These are phyloP conservation scores for Zostera marina DNA, from an alignment of 116 monocot genomes.

Conservation along the genomic window DNA sequence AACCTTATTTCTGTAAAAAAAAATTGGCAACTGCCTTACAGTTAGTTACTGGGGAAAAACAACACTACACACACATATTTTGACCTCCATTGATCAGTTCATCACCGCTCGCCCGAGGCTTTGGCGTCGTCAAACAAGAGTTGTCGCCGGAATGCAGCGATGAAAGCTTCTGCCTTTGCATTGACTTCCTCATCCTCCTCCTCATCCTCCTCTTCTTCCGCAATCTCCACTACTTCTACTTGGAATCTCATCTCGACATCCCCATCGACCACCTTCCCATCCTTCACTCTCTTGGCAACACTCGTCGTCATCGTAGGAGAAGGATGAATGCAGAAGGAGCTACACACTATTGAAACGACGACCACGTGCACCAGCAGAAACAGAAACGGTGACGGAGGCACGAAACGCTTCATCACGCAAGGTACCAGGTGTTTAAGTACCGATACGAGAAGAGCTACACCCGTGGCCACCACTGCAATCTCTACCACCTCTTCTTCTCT, in stretches of 20 bases:
- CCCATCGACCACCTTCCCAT: background rate
- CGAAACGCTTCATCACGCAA: conserved; percentile 5
- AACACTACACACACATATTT: no score
- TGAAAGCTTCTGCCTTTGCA: conserved; percentile 18
- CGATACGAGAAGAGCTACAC: conserved; percentile 26
- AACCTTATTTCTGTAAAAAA: no score
- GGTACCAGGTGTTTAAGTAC: conserved; percentile 19
- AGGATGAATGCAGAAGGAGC: conserved; percentile 1
- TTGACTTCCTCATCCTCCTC: conserved; percentile 13
- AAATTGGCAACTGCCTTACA: no score
- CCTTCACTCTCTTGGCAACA: background rate
- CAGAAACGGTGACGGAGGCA: background rate
- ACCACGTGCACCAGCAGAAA: conserved; percentile 13
- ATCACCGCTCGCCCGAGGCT: background rate
- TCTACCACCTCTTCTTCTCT: conserved; percentile 17
- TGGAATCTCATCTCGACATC: background rate
- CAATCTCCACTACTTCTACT: background rate
- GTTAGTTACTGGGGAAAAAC: no score
- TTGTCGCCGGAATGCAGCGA: conserved; percentile 13
- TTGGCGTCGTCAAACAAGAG: conserved; percentile 7
- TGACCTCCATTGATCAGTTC: no score
- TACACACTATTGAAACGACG: conserved; percentile 5
- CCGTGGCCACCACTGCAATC: conserved; percentile 27
- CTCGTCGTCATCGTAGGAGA: background rate
- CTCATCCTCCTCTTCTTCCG: background rate